Conservation (phyloP, 177 flowering plant species). For the Telopea speciosissima region DNA sequence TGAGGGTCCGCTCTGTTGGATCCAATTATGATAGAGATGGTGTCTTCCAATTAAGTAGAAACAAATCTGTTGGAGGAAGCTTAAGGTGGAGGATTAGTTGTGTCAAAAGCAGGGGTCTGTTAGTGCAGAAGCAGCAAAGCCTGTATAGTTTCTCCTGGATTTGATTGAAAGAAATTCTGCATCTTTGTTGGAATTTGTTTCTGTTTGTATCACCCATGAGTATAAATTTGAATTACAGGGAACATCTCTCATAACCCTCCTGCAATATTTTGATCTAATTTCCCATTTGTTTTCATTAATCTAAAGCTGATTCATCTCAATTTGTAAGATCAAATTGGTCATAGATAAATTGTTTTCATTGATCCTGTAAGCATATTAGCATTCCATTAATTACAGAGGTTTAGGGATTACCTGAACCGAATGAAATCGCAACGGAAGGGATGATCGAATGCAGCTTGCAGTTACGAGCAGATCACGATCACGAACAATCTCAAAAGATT, state of each 20-base stretch:
- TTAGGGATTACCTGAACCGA: too few species aligned
- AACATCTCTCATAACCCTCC: constrained; percentile 25
- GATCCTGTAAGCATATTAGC: too few species aligned
- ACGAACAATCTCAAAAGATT: too few species aligned
- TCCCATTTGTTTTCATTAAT: constrained; percentile 1
- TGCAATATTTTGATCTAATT: constrained; percentile 14
- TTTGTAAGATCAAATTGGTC: constrained; percentile 13
- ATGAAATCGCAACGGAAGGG: too few species aligned
- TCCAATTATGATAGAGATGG: constrained; percentile 9
- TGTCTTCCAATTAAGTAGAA: constrained; percentile 16
- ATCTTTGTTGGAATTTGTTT: too few species aligned
- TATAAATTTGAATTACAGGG: constrained; percentile 15
- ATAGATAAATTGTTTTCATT: constrained; percentile 5
- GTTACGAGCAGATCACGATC: too few species aligned
- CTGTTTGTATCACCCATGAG: too few species aligned
- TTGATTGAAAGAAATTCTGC: neutral
- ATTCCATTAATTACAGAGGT: too few species aligned
- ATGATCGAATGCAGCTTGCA: too few species aligned
- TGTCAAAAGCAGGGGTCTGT: constrained; percentile 7
- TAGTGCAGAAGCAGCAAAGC: constrained; percentile 8
- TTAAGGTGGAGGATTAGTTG: constrained; percentile 8
- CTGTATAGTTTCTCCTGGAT: constrained; percentile 1
- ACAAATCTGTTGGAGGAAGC: constrained; percentile 24
- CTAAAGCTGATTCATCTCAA: neutral
- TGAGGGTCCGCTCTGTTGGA: constrained; percentile 14